Evolutionary conservation across 2,329 filamentous ascomycete species (phyloP), one percentile per base, ranked within the genome.

Genomic region (Alternaria metachromatica): DNA sequence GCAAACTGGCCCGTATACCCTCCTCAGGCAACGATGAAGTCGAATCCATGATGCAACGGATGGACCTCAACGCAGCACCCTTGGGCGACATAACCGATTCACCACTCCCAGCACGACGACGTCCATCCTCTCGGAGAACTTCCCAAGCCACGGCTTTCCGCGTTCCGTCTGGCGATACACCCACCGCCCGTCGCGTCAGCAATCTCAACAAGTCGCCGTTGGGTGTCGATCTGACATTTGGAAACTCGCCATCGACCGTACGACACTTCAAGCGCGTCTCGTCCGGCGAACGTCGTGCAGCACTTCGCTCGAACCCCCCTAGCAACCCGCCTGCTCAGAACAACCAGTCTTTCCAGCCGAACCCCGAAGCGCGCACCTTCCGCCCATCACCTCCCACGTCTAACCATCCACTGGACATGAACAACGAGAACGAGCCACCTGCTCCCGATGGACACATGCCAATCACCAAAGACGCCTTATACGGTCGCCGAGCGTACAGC

Each of bases 241-340:
- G 95, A 55, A 98, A 98, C 80, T 92, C 90, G 8, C 93, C 92
- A 2, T 97, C 95, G 1, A 97, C 94, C 15, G 93, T 97, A 69
- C 90, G 94, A 58, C 90, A 97, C 56, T 98, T 97, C 84, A 92
- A 93, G 67, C 89, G 95, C 23, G 93, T 97, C 1, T 96, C 94
- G 0, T 92, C 93, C 72, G 77, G 83, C 84, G 77, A 80, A 54
- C 74, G 76, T 20, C 72, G 76, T 30, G 67, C 70, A 43, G 76
- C 76, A 13, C 68, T 76, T 15, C 72, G 67, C 26, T 78, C 78
- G 6, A 79, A 79, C 54, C 73, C 76, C 23, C 62, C 72, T 1
- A 49, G 54, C 41, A 64, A 68, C 45, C 57, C 55, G 20, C 64
- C 69, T 51, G 59, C 63, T 13, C 56, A 58, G 37, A 50, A 26